phyloP scores from a whole-genome alignment of 2,329 filamentous ascomycete species.

The Xylaria polymorpha region DNA sequence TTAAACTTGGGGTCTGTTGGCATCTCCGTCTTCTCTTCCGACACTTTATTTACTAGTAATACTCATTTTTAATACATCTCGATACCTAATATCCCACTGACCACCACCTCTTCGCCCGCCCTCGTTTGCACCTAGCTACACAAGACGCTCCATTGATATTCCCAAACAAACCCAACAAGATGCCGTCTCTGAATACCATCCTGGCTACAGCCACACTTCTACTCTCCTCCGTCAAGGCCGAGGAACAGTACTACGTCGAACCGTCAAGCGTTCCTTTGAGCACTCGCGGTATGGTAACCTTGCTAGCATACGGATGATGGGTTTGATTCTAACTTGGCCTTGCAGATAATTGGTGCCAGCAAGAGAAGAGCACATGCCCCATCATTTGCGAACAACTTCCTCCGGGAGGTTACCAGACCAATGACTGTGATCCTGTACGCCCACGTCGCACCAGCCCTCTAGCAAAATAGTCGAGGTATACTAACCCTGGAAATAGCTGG shows the following conservation, averaged over 20 bases:
- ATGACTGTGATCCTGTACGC: conserved; percentile 75
- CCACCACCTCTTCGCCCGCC: not conserved
- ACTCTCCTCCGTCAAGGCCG: conserved; percentile 62
- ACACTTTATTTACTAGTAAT: conserved; percentile 23
- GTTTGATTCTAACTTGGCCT: conserved; percentile 35
- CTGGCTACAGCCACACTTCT: conserved; percentile 67
- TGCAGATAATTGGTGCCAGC: conserved; percentile 70
- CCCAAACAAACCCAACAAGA: conserved; percentile 46
- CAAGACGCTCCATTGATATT: not conserved
- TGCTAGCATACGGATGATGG: not conserved
- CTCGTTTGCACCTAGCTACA: conserved; percentile 24
- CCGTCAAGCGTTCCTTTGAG: conserved; percentile 67
- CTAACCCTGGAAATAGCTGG: conserved; percentile 55
- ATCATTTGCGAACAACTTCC: conserved; percentile 75
- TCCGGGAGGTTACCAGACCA: conserved; percentile 64
- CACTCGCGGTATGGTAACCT: conserved; percentile 61
- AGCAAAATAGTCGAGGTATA: not conserved
- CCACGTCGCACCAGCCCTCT: not conserved
- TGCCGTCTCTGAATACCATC: conserved; percentile 67
- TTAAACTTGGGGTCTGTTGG: conserved; percentile 29
- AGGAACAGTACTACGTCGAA: conserved; percentile 67
- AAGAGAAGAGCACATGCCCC: conserved; percentile 73
- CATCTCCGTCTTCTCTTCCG: conserved; percentile 25
- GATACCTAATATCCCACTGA: conserved; percentile 13
- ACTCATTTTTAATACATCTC: conserved; percentile 29